Evolutionary conservation across 345 rosid species (phyloP), one percentile per base, ranked within the genome.

Genomic region (Pelargonium nanum): DNA sequence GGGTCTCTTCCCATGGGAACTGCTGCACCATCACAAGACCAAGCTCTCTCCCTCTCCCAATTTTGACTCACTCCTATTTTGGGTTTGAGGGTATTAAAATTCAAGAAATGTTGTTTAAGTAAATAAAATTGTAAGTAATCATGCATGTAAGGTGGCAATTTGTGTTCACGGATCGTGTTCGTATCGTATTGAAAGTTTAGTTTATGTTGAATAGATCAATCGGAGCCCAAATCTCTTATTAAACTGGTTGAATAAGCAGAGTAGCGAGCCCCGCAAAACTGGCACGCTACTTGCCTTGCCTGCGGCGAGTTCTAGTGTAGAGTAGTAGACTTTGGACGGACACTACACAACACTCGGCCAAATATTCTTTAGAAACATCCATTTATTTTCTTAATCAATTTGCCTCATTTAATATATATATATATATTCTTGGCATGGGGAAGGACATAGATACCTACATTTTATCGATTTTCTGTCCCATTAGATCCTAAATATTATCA

Each of bases 281-380:
- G 34, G 34, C 34, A 28, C 34, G 34, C 5, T 28, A 4, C 13
- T 34, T 1, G 45, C 7, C 45, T 1, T 34, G 45, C 45, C 4
- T 1, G 45, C 12, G 45, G 45, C 45, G 45, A 34, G 45, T 34
- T 34, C 13, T 34, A 34, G 45, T 4, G 4, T 4, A n/a, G n/a
- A n/a, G n/a, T n/a, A n/a, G n/a, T n/a, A n/a, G n/a, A n/a, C n/a
- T n/a, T n/a, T n/a, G 45, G 45, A 28, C 34, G 8, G 34, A 28
- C 4, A 28, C 34, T 28, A 34, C 45, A 34, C 45, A 34, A 10
- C 45, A 34, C 45, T 34, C 45, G 20, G 61, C 22, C 53, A 24
- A 53, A 54, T 75, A 75, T 72, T 75, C 80, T 70, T 68, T 44
- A 62, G 80, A 75, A 77, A 59, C 74, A 64, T 73, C 77, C 69